Evolutionary conservation across 2,329 filamentous ascomycete genomes (phyloP), one percentile per base, ranked within the genome.

Genomic region (Beauveria asiatica): DNA sequence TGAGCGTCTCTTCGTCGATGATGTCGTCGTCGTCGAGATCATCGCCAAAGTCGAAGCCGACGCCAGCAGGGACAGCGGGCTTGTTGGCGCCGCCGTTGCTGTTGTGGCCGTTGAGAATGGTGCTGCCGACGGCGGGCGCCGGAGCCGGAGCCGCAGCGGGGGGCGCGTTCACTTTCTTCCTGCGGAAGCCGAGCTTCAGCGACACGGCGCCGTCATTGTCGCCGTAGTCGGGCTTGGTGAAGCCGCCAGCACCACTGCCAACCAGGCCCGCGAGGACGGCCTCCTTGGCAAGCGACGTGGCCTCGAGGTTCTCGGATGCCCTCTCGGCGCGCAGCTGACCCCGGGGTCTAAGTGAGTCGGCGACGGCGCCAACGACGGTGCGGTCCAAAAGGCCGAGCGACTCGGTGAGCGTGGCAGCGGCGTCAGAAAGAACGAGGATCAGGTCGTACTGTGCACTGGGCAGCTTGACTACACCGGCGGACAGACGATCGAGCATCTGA

Each of bases 401-500:
- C 72, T 92, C 88, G 62, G 73, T 67, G 53, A 77, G 75, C n/a
- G 80, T 75, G 52, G 85, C 80, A 65, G 86, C 85, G 69, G 86
- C 81, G 73, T 92, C 90, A 64, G 89, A 88, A 64, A 97, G 85
- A 58, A 99, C 82, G 52, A 97, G 83, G 48, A 97, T 83, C 48
- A 89, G 76, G 72, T 95, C 90, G 78, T 99, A 99, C 59, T 89
- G 89, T 53, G 83, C 78, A 58, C 83, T 67, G 1, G 92, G 88
- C 0, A 99, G 85, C 8, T 85, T 79, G 61, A 94, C 90, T 42
- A 96, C 80, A 63, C 91, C 91, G 41, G 89, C 83, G 2, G 89
- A 85, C 45, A 99, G 83, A 56, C 94, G 90, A 76, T 99, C 94
- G 63, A 99, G 88, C 94, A 99, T 99, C 74, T 97, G 94, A 57